Evolutionary conservation across 2,329 filamentous ascomycete genomes (phyloP), one percentile per base, ranked within the genome.

Genomic region (Metarhizium anisopliae): DNA sequence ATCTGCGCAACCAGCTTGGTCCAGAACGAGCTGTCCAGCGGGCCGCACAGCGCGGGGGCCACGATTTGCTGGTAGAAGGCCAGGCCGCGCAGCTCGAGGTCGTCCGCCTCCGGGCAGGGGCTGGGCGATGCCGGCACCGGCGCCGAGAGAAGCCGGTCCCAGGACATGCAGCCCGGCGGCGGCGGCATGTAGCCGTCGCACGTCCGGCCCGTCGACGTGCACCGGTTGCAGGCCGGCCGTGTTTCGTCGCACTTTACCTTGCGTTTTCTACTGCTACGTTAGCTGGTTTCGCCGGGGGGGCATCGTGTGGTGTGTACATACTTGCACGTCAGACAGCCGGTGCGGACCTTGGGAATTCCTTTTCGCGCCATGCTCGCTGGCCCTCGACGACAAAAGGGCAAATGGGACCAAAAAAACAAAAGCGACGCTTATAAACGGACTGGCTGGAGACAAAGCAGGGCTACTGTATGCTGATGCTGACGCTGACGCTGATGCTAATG

Each of bases 211-310:
- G 78, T 80, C 18, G 72, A 76, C 2, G 68, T 74, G 62, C 80
- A 83, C 45, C 77, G 72, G 42, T 71, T 66, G 60, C 80, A 83
- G 47, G 64, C 67, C 1, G 80, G 79, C 58, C 76, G 78, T 4
- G 66, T 68, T 65, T 83, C 80, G 60, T 82, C 80, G 62, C 80
- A 83, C 65, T 83, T 83, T 53, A 83, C 74, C 56, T 78, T 78
- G 43, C 80, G 76, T 30, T 78, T 74, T 66, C 77, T 81, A 53
- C 6, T 25, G 35, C 35, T 25, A 11, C 6, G 38, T 43, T 20
- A 53, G 6, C 4, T 35, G 20, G 50, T 38, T 14, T 49, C 36
- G 51, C 74, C 76, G 25, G 25, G 25, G 25, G 25, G 25, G 3
- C 25, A 25, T 25, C 25, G 7, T 35, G 32, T 35, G 10, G 32